Percentiles rank a stretch among this genome's conserved stretches.
Conservation (phyloP, 345 rosid genomes). For the Aegle marmelos region DNA sequence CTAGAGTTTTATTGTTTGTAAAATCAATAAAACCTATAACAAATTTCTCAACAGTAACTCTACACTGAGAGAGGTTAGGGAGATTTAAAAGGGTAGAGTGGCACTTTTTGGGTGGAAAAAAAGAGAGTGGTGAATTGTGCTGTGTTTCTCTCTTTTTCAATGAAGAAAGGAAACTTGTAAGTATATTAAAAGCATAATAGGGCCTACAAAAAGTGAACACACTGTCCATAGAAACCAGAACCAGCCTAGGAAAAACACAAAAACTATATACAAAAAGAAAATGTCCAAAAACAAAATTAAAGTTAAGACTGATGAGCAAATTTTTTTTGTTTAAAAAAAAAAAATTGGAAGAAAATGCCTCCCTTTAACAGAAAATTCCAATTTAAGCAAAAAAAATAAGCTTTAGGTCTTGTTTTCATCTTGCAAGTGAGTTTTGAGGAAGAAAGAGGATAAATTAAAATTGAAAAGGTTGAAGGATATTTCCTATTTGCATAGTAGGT, state of each 20-base stretch:
- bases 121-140: not conserved
- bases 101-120: too few species aligned
- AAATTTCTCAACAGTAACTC: too few species aligned
- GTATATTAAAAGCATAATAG: not conserved
- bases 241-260: not conserved
- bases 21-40: too few species aligned
- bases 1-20: too few species aligned
- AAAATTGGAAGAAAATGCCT: not conserved
- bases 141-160: not conserved
- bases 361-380: not conserved
- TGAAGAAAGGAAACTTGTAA: not conserved
- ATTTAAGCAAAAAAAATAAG: not conserved
- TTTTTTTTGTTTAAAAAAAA: too few species aligned
- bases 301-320: not conserved
- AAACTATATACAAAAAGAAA: not conserved
- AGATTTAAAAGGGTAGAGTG: not conserved
- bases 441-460: not conserved
- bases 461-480: not conserved
- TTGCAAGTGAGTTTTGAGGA: not conserved
- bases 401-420: not conserved
- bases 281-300: not conserved
- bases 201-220: not conserved
- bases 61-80: not conserved
- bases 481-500: not conserved
- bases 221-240: not conserved